Base-by-base conservation (phyloP, 768 basidiomycete genomes). In the Termitomyces heimii region DNA sequence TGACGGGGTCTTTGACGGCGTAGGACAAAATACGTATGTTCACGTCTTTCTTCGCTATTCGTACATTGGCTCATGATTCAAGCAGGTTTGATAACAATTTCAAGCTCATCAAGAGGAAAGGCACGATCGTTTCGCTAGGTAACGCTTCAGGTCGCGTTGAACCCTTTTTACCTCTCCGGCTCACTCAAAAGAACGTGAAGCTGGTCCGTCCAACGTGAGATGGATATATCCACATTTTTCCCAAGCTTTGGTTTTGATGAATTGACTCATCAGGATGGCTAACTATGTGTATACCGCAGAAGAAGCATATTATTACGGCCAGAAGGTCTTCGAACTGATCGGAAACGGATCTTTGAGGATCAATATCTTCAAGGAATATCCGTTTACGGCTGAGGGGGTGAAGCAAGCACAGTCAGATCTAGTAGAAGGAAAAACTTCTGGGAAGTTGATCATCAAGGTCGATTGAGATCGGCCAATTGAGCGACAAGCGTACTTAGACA, bases 21-120 rank as follows among this genome's bases (percentile, higher is more conserved):
- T 99, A 16, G 96, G 96, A 1, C 94, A 91, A 75, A 89, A 92
- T 70, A 97, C 94, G 82, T 95, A 71, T 57, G 88, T 78, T 22
- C 18, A 29, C 24, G 8, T n/a, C 45, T 31, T 45, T 29, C 18
- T 18, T 31, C 20, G 9, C 29, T 26, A 20, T 47, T 5, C n/a
- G 18, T 47, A 18, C 9, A 31, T 20, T 16, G 46, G n/a, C 46
- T 47, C 3, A 31, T 5, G 46, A 20, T 20, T 18, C n/a, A 29
- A 31, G 20, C n/a, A 90, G 88, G 9, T 89, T 88, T 67, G 88
- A 91, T 59, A 79, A 79, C 57, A 78, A 94, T 74, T 90, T 95
- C 72, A 81, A 86, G 69, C 75, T 94, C 70, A 77, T 91, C 63
- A 82, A 83, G 63, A 79, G 92, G 37, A 97, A 95, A 68, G 94